Evolutionary conservation across 208 protist species (phyloP), one percentile per base, ranked within the genome.

Genomic region (Leishmania braziliensis): DNA sequence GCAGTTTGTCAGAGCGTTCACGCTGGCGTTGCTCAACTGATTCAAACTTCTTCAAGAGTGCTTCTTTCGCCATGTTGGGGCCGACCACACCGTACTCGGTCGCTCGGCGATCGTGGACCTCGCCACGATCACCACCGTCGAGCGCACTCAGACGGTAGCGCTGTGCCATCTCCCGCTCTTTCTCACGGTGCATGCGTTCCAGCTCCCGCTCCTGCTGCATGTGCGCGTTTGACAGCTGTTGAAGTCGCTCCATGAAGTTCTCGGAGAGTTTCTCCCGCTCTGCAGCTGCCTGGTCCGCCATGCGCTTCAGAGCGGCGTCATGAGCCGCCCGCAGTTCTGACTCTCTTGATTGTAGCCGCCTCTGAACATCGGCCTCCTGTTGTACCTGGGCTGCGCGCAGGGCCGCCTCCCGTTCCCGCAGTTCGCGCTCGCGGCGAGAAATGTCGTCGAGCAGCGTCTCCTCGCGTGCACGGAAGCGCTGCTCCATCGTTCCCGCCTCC

Each of bases 131-230:
- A 60, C 60, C 43, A 16, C 58, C 77, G 18, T 85, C 82, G 18
- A 85, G 26, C 18, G 50, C 62, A 50, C 63, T 82, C 33, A 85
- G 65, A 16, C 82, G 70, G 54, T 85, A 85, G 3, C 82, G 82
- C 77, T 85, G 82, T 54, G 82, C 82, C 82, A 85, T 85, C 74
- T 90, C 86, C 39, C 88, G 84, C 78, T 95, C 89, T 70, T 91
- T 90, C 63, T 95, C 91, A 5, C 89, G 91, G 56, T 95, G 89
- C 84, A 91, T 87, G n/a, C 87, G 79, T 78, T 95, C 89, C 75
- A 90, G 78, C 79, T 91, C 88, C 6, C 90, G 73, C 75, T 93
- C 89, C 36, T 92, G 87, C 43, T 87, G 78, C 51, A 89, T 82
- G 79, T 95, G 91, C 3, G 86, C 82, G 33, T 90, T 86, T 29